These are phyloP conservation scores for Phytophthora hybrid DNA, from an alignment of 352 stramenopile genomes.

Conservation along the genomic window DNA sequence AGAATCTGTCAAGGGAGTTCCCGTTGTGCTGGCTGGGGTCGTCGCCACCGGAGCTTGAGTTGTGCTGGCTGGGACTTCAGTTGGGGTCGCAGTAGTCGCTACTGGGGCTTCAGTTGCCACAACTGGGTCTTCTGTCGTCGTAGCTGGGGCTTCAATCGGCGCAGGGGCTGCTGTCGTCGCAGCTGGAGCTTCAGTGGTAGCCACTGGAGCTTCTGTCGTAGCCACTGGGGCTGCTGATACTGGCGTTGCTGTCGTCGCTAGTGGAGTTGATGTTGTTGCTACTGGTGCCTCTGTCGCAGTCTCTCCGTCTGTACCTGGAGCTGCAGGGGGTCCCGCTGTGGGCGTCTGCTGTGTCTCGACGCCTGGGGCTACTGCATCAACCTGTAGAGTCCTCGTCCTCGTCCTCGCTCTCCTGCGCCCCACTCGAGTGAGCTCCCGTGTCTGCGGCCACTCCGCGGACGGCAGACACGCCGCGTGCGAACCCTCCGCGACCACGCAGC, in stretches of 20 bases:
- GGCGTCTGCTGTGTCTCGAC: slow-evolving; percentile 1
- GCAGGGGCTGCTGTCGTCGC: slow-evolving; percentile 6
- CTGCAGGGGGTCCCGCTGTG: background rate
- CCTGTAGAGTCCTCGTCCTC: slow-evolving; percentile 15
- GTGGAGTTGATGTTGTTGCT: slow-evolving; percentile 3
- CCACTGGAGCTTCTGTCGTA: slow-evolving; percentile 10
- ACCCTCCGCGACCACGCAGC: slow-evolving; percentile 40
- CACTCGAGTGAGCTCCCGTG: slow-evolving; percentile 12
- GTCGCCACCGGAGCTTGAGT: slow-evolving; percentile 7
- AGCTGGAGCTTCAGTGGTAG: slow-evolving; percentile 12
- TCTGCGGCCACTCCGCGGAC: slow-evolving; percentile 21
- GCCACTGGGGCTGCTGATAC: background rate
- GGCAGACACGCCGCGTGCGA: slow-evolving; percentile 39
- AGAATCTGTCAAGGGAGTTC: background rate
- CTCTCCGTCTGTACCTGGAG: background rate
- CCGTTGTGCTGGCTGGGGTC: background rate
- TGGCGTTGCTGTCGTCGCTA: background rate
- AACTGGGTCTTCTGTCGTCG: slow-evolving; percentile 6
- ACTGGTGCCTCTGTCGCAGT: background rate
- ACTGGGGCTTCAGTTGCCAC: background rate
- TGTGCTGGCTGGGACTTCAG: background rate
- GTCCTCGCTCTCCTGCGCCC: slow-evolving; percentile 24
- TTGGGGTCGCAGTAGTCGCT: background rate
- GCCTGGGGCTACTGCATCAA: slow-evolving; percentile 2
- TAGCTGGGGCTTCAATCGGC: background rate